phyloP scores from a whole-genome alignment of 202 grass and related monocot species.

The Schoenoplectus tabernaemontani region DNA sequence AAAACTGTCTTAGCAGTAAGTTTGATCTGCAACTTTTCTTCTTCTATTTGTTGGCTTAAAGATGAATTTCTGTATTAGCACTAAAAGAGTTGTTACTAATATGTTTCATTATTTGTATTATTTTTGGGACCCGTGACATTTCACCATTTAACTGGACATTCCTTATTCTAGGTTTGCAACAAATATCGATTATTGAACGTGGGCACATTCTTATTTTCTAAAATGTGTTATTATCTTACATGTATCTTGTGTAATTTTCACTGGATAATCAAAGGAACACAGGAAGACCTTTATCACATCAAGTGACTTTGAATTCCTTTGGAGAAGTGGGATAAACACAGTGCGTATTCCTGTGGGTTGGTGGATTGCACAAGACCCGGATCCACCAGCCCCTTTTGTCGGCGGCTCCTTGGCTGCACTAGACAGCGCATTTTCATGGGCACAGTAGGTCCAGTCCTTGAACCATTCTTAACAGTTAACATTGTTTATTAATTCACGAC shows the following conservation, averaged over 20 bases:
- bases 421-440: conserved; percentile 64
- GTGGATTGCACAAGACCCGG: conserved; percentile 62
- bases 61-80: not conserved
- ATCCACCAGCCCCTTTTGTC: conserved; percentile 54
- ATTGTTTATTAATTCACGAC: conserved; percentile 15
- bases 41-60: not conserved
- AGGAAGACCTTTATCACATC: conserved; percentile 50
- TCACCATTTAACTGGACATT: not conserved
- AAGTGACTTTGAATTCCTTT: conserved; percentile 63
- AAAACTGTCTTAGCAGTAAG: conserved; percentile 51
- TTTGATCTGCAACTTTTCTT: not conserved
- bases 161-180: conserved; percentile 1
- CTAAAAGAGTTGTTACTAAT: not conserved
- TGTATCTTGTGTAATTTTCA: conserved; percentile 17
- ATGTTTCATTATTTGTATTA: not conserved
- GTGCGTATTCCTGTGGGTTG: conserved; percentile 73
- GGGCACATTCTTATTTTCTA: not conserved
- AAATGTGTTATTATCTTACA: not conserved
- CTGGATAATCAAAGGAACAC: conserved; percentile 40
- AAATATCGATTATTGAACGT: not conserved
- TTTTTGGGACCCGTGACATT: not conserved
- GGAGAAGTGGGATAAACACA: conserved; percentile 52
- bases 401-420: conserved; percentile 59
- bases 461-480: conserved; percentile 26
- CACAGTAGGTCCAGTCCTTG: conserved; percentile 39